Evolutionary conservation across 2,329 filamentous ascomycete species (phyloP).

Genomic region (Fusarium ambrosium): DNA sequence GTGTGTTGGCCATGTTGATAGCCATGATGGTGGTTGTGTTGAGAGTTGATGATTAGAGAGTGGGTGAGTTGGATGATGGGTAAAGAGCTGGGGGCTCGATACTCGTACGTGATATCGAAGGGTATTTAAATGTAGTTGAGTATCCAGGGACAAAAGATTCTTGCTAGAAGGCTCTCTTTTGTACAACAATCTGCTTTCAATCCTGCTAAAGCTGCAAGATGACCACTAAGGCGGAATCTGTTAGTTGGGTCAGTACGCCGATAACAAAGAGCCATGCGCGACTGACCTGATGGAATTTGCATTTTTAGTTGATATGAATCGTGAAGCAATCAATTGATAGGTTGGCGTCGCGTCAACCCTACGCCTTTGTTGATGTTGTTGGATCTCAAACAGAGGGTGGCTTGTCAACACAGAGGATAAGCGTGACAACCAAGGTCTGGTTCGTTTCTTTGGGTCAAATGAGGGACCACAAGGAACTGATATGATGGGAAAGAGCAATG

Average conservation of each 20-base stretch:
- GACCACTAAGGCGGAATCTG: conserved; percentile 18
- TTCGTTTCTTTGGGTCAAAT: not conserved
- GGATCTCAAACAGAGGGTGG: not conserved
- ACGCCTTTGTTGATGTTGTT: not conserved
- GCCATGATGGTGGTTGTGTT: not conserved
- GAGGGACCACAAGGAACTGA: conserved; percentile 2
- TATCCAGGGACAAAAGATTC: conserved; percentile 13
- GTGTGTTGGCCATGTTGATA: conserved; percentile 36
- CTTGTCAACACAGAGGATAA: not conserved
- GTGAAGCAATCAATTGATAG: conserved; percentile 1
- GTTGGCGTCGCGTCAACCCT: not conserved
- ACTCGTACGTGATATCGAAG: conserved; percentile 3
- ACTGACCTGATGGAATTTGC: conserved; percentile 33
- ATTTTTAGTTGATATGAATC: conserved; percentile 30
- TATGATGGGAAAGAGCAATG: conserved; percentile 22
- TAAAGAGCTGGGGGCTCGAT: not conserved
- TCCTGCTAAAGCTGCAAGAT: conserved; percentile 24
- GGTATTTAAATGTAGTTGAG: not conserved
- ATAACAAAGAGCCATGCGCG: not conserved
- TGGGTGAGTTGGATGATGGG: not conserved
- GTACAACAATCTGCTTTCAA: conserved; percentile 9
- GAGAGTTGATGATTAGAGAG: not conserved
- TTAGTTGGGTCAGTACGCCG: conserved; percentile 3
- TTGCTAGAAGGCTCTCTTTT: not conserved
- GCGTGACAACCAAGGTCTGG: not conserved